Conservation (phyloP, 805 yeast genomes). For the Myxozyma melibiosi region DNA sequence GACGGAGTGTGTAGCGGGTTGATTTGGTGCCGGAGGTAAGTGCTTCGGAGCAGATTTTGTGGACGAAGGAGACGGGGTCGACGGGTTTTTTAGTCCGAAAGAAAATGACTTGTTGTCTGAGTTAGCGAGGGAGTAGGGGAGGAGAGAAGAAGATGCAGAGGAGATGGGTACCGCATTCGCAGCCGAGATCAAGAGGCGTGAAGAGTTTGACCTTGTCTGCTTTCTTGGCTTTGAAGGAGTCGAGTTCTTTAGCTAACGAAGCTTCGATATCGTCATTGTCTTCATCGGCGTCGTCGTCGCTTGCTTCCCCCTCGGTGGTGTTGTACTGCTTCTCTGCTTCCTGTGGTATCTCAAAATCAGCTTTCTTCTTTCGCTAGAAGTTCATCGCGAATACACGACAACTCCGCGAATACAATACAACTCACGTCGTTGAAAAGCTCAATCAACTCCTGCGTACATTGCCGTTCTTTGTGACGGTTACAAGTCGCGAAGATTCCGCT, state of each 20-base stretch:
- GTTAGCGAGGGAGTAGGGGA: neutral
- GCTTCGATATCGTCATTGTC: constrained; percentile 36
- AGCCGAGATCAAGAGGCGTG: constrained; percentile 63
- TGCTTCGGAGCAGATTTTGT: constrained; percentile 63
- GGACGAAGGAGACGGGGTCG: constrained; percentile 73
- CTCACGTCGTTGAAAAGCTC: constrained; percentile 55
- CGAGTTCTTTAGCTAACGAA: constrained; percentile 43
- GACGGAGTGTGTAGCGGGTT: constrained; percentile 74
- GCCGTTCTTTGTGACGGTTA: constrained; percentile 73
- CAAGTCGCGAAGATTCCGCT: constrained; percentile 91
- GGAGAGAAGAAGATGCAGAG: neutral
- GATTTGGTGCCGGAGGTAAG: constrained; percentile 51
- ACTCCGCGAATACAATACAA: neutral
- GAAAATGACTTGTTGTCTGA: constrained; percentile 58
- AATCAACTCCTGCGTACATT: constrained; percentile 73
- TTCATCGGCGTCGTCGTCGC: constrained; percentile 42
- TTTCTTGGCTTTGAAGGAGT: constrained; percentile 52
- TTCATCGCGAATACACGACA: neutral
- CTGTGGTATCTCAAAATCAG: neutral
- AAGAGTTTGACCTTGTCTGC: constrained; percentile 46
- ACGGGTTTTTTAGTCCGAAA: constrained; percentile 79
- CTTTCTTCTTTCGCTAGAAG: neutral
- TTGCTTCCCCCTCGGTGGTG: constrained; percentile 29
- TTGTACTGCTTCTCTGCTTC: constrained; percentile 34
- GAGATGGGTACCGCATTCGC: constrained; percentile 76